Evolutionary conservation across 805 yeast genomes (phyloP).

Genomic region (Saturnispora dispora): DNA sequence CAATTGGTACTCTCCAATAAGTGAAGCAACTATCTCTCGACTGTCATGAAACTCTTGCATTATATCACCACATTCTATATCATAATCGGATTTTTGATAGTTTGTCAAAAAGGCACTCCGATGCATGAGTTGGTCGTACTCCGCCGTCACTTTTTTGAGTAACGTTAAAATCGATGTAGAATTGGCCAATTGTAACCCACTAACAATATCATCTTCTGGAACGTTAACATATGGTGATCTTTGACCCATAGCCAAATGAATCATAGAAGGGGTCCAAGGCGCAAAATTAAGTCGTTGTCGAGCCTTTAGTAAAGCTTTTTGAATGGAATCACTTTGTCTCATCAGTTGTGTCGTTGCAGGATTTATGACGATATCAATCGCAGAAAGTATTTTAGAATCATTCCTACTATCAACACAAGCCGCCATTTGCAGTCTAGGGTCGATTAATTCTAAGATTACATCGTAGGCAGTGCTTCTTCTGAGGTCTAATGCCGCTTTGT

Average conservation of each 20-base stretch:
- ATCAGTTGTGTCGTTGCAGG: slow-evolving; percentile 20
- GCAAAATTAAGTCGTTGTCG: slow-evolving; percentile 66
- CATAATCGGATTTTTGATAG: slow-evolving; percentile 46
- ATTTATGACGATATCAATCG: slow-evolving; percentile 63
- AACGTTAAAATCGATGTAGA: slow-evolving; percentile 65
- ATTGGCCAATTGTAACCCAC: slow-evolving; percentile 80
- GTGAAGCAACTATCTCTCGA: slow-evolving; percentile 35
- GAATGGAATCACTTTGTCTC: slow-evolving; percentile 33
- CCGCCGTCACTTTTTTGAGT: slow-evolving; percentile 56
- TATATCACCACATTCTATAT: slow-evolving; percentile 36
- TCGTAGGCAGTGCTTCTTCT: slow-evolving; percentile 74
- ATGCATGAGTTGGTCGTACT: slow-evolving; percentile 71
- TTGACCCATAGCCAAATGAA: slow-evolving; percentile 69
- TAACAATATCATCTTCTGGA: slow-evolving; percentile 38
- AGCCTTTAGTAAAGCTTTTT: slow-evolving; percentile 47
- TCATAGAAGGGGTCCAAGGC: slow-evolving; percentile 76
- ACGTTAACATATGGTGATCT: slow-evolving; percentile 49
- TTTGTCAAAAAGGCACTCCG: slow-evolving; percentile 79
- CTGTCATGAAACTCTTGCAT: slow-evolving; percentile 40
- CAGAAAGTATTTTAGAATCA: slow-evolving; percentile 45
- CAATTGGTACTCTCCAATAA: slow-evolving; percentile 39
- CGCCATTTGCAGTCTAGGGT: slow-evolving; percentile 71
- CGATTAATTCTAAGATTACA: slow-evolving; percentile 70
- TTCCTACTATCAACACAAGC: slow-evolving; percentile 27
- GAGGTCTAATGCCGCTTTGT: slow-evolving; percentile 40